Conservation (phyloP, 1,139 yeast genomes). For the Nematodospora anomalae region DNA sequence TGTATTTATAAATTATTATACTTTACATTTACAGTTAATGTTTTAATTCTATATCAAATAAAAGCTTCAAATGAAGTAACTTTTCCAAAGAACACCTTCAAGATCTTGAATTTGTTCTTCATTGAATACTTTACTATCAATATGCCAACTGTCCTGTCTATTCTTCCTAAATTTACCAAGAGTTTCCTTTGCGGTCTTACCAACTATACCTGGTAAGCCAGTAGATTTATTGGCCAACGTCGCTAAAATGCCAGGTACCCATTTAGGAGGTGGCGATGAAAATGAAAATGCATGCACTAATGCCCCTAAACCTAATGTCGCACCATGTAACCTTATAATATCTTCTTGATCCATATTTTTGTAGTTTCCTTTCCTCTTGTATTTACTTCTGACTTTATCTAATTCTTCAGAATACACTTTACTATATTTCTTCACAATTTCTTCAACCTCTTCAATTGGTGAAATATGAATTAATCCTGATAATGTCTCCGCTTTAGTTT, state of each 20-base stretch:
- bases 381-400: conserved; percentile 32
- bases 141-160: conserved; percentile 95
- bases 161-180: conserved; percentile 87
- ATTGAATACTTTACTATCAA: conserved; percentile 75
- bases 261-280: conserved; percentile 84
- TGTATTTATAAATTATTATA: too few relatives aligned
- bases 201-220: conserved; percentile 73
- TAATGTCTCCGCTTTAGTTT: conserved; percentile 70
- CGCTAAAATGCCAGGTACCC: conserved; percentile 81
- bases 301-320: conserved; percentile 88
- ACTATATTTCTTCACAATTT: conserved; percentile 27
- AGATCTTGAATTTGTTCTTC: conserved; percentile 83
- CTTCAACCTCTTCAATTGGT: conserved; percentile 55
- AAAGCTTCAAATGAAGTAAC: conserved; percentile 70
- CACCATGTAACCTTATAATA: conserved; percentile 67
- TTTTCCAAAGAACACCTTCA: conserved; percentile 92
- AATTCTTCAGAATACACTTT: conserved; percentile 28
- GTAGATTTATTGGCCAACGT: conserved; percentile 69
- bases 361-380: conserved; percentile 28
- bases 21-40: too few relatives aligned
- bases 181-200: conserved; percentile 79
- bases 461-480: conserved; percentile 82
- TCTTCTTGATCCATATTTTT: conserved; percentile 41
- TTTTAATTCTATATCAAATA: too few relatives aligned
- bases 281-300: conserved; percentile 89